Percentiles rank a stretch among this genome's conserved stretches.
phyloP scores from a whole-genome alignment of 2,329 filamentous ascomycete species.

The Elsinoe fawcettii region DNA sequence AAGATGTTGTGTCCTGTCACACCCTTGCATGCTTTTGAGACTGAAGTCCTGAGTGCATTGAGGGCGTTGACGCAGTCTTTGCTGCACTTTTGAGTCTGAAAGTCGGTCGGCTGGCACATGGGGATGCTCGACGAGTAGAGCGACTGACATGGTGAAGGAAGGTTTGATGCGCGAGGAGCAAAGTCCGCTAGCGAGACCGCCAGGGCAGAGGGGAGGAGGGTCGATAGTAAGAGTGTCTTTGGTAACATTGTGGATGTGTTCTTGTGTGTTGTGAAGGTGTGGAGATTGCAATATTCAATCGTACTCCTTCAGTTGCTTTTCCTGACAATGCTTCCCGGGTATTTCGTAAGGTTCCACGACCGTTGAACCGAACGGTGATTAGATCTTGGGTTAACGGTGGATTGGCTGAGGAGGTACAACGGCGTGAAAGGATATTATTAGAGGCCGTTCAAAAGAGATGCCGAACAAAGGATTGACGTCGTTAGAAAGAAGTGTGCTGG shows the following conservation, averaged over 20 bases:
- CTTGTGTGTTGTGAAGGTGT: not conserved
- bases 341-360: slow-evolving; percentile 3
- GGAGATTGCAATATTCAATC: slow-evolving; percentile 3
- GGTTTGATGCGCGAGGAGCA: slow-evolving; percentile 34
- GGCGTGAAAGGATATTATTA: slow-evolving; percentile 8
- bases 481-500: not conserved
- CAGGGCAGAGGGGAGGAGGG: slow-evolving; percentile 20
- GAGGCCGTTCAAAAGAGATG: slow-evolving; percentile 5
- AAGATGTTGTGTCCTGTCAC: slow-evolving; percentile 35
- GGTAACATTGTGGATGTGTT: slow-evolving; percentile 16
- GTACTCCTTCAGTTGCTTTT: slow-evolving; percentile 14
- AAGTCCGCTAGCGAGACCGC: slow-evolving; percentile 41
- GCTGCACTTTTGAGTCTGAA: slow-evolving; percentile 28
- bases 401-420: slow-evolving; percentile 5
- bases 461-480: slow-evolving; percentile 5
- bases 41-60: slow-evolving; percentile 27
- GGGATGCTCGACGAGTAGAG: slow-evolving; percentile 36
- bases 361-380: slow-evolving; percentile 5
- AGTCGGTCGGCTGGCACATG: slow-evolving; percentile 36
- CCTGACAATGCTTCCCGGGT: not conserved
- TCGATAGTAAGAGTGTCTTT: slow-evolving; percentile 22
- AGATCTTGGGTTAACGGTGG: slow-evolving; percentile 4
- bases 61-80: slow-evolving; percentile 35
- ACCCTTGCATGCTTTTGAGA: slow-evolving; percentile 31
- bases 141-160: slow-evolving; percentile 32